phyloP scores from a whole-genome alignment of 768 basidiomycete species.

The Lyophyllum decastes region DNA sequence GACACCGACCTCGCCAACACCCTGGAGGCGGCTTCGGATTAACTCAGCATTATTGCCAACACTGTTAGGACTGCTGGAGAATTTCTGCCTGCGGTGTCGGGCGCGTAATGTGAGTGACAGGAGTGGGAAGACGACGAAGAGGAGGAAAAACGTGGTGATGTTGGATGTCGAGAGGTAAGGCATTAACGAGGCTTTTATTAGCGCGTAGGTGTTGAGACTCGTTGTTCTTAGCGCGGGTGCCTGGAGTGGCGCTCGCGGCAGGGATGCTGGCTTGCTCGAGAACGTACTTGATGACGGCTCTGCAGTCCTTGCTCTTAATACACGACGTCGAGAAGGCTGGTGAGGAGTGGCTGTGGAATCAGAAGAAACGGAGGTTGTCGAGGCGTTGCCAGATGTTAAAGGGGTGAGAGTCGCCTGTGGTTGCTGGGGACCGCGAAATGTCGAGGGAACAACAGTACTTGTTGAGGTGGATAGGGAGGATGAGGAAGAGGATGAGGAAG shows the following conservation, averaged over 20 bases:
- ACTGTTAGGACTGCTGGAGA: slow-evolving; percentile 16
- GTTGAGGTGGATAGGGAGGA: slow-evolving; percentile 76
- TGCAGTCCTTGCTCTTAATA: slow-evolving; percentile 17
- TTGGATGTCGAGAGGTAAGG: slow-evolving; percentile 52
- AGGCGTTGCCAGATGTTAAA: slow-evolving; percentile 30
- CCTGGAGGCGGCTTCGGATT: slow-evolving; percentile 56
- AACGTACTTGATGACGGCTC: slow-evolving; percentile 22
- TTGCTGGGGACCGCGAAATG: slow-evolving; percentile 24
- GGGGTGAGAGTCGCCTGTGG: slow-evolving; percentile 25
- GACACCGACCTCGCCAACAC: slow-evolving; percentile 36
- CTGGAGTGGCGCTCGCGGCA: slow-evolving; percentile 18
- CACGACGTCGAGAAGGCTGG: slow-evolving; percentile 18
- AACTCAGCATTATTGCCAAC: slow-evolving; percentile 50
- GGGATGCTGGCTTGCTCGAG: slow-evolving; percentile 12
- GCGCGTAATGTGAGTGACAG: slow-evolving; percentile 53
- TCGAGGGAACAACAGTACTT: slow-evolving; percentile 65
- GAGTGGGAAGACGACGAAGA: slow-evolving; percentile 47
- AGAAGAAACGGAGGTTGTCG: slow-evolving; percentile 39
- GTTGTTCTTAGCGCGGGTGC: slow-evolving; percentile 21
- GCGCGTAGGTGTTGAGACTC: slow-evolving; percentile 34
- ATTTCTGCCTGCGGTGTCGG: slow-evolving; percentile 40
- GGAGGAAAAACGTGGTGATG: slow-evolving; percentile 47
- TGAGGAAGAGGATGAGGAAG: slow-evolving; percentile 62
- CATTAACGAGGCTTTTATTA: slow-evolving; percentile 48
- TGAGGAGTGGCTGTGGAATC: slow-evolving; percentile 37